Conservation (phyloP, 768 basidiomycete genomes). For the Psilocybe cubensis region DNA sequence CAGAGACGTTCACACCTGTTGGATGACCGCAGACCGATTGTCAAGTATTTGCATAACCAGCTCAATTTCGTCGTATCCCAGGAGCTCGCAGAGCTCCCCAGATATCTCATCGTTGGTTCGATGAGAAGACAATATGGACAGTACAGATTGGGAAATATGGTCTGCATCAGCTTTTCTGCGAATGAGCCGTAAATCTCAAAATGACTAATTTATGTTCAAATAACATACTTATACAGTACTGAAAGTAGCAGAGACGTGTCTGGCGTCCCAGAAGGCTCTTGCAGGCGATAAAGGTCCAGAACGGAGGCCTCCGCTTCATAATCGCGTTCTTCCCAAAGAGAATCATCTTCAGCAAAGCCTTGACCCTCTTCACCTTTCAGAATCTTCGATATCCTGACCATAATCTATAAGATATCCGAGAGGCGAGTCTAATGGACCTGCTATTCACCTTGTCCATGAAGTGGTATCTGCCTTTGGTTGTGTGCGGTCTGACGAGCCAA, state of each 20-base stretch:
- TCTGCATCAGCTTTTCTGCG: constrained; percentile 16
- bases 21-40: constrained; percentile 50
- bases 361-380: neutral
- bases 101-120: constrained; percentile 74
- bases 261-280: neutral
- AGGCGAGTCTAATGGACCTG: neutral
- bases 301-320: constrained; percentile 15
- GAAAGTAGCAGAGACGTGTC: constrained; percentile 3
- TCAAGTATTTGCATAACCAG: constrained; percentile 72
- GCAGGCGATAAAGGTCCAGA: constrained; percentile 7
- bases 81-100: constrained; percentile 72
- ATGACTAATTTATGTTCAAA: neutral
- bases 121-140: constrained; percentile 47
- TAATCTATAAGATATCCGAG: neutral
- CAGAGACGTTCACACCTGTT: constrained; percentile 46
- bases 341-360: constrained; percentile 2
- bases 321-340: constrained; percentile 4
- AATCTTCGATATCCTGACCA: neutral
- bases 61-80: constrained; percentile 87
- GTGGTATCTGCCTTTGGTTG: constrained; percentile 4
- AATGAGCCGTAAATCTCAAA: neutral
- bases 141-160: constrained; percentile 12
- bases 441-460: constrained; percentile 19
- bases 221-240: constrained; percentile 14
- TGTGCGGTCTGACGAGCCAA: constrained; percentile 13